Evolutionary conservation across 768 basidiomycete genomes (phyloP).

Genomic region (Mycena epipterygia): DNA sequence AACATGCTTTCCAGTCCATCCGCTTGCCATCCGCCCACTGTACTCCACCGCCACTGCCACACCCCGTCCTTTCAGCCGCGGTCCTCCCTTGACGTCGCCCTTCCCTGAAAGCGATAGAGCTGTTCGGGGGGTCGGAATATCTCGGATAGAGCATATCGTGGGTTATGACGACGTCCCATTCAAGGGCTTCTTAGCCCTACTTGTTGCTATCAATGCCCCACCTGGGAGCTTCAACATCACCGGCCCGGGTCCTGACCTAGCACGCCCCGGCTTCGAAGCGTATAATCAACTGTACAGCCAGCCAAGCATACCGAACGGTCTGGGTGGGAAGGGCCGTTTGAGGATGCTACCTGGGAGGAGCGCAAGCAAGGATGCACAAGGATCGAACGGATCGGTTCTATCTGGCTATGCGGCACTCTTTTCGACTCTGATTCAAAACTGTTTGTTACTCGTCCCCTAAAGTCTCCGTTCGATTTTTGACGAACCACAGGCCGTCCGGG

Average conservation of each 20-base stretch:
- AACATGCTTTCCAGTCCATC: neutral
- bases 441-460: neutral
- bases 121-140: neutral
- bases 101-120: neutral
- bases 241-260: neutral
- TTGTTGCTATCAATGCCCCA: neutral
- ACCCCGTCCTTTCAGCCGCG: neutral
- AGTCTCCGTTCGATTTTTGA: neutral
- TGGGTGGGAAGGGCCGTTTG: neutral
- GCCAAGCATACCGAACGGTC: neutral
- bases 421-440: neutral
- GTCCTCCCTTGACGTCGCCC: neutral
- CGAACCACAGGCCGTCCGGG: neutral
- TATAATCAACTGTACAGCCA: neutral
- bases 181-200: neutral
- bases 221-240: neutral
- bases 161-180: neutral
- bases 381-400: neutral
- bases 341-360: neutral
- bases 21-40: neutral
- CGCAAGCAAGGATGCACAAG: neutral
- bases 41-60: neutral
- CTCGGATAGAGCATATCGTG: neutral
- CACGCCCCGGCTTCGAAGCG: neutral
- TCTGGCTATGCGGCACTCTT: neutral